Base-by-base conservation (phyloP, 495 filamentous ascomycete species). In the Podospora fimiseda region DNA sequence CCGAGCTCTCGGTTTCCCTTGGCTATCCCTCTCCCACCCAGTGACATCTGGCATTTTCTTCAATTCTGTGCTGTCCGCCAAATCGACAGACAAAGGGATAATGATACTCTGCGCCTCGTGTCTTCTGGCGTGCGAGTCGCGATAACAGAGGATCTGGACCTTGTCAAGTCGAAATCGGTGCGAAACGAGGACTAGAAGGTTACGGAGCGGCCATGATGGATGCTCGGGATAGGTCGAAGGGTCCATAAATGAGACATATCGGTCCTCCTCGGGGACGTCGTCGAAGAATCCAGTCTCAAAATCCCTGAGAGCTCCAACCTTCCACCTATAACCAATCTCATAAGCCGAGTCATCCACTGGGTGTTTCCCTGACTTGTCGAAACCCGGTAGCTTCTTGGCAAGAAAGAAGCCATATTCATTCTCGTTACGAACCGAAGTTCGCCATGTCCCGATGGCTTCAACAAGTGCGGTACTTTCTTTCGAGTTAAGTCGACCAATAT, bases 371-470 rank as follows among this genome's bases (percentile, higher is more conserved):
- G 24, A 30, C n/a, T 71, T 64, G 39, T 70, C 61, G 15, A 62
- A 65, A 2, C 71, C 71, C 11, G 71, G 73, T n/a, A 81, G 58
- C 60, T 80, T 86, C 61, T 91, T 94, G 22, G 87, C 90, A 9
- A 98, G 72, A 65, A 98, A 98, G 72, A 96, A 98, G 9, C 93
- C 93, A 60, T 90, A 83, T 63, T 98, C 89, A 50, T 87, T 77
- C 51, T 88, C 77, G 30, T 77, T 74, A 66, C 96, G 90, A 33
- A 84, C 80, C 14, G 72, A 74, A 64, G 89, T 90, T 52, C 81
- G 82, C 93, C 93, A 98, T 14, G 88, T 89, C 55, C 90, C 84
- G 2, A 96, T 82, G 3, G 79, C 68, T 37, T 95, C 89, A 9
- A 87, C 86, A 19, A 98, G 76, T 2, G 77, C 72, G 2, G 82